Percentiles rank a stretch among this genome's conserved stretches.
Conservation (phyloP, 805 yeast species). For the Nakazawaea ernobii region DNA sequence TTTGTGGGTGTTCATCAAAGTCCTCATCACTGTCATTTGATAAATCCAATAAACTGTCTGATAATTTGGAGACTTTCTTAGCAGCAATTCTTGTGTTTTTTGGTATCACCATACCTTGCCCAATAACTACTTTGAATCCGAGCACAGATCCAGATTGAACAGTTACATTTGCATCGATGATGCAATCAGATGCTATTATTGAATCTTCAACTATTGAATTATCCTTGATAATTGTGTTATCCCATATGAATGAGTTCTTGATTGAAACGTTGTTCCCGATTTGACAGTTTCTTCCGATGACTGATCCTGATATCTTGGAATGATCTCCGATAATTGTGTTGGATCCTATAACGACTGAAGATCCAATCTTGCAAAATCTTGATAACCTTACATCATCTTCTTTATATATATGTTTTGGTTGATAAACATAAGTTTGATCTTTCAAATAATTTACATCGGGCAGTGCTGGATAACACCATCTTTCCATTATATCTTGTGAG, state of each 20-base stretch:
- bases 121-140: slow-evolving; percentile 70
- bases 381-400: slow-evolving; percentile 86
- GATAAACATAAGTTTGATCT: slow-evolving; percentile 72
- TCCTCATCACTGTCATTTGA: slow-evolving; percentile 27
- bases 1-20: not conserved
- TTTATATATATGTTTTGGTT: slow-evolving; percentile 81
- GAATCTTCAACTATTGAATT: slow-evolving; percentile 52
- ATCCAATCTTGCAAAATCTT: slow-evolving; percentile 82
- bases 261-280: slow-evolving; percentile 76
- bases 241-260: slow-evolving; percentile 82
- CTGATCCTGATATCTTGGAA: slow-evolving; percentile 58
- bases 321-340: slow-evolving; percentile 74
- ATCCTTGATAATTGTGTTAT: slow-evolving; percentile 68
- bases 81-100: slow-evolving; percentile 49
- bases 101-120: slow-evolving; percentile 42
- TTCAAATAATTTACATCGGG: slow-evolving; percentile 77
- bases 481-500: slow-evolving; percentile 80
- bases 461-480: slow-evolving; percentile 90
- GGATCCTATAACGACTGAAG: slow-evolving; percentile 78
- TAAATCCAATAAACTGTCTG: slow-evolving; percentile 19
- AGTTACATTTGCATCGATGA: slow-evolving; percentile 43
- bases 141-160: slow-evolving; percentile 71
- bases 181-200: slow-evolving; percentile 63
- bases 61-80: slow-evolving; percentile 30
- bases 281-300: slow-evolving; percentile 79